A percentile compares a stretch with the other conserved stretches of the same genome.
Evolutionary conservation across 2,329 filamentous ascomycete genomes (phyloP).

Genomic region (Aspergillus sp.): DNA sequence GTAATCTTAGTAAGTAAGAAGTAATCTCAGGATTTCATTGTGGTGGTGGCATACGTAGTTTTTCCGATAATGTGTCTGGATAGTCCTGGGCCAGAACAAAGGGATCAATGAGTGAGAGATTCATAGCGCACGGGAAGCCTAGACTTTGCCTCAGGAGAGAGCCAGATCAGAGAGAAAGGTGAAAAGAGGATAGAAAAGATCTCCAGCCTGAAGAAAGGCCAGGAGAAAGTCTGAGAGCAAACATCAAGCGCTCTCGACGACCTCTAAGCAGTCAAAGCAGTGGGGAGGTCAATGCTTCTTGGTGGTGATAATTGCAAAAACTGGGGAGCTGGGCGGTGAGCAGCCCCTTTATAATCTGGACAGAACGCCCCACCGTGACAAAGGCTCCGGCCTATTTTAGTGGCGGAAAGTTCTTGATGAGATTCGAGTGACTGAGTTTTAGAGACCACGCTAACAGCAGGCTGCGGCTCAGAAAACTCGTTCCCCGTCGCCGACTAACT

Average conservation of each 20-base stretch:
- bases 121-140: slow-evolving; percentile 56
- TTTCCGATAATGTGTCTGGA: slow-evolving; percentile 85
- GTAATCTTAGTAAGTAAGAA: slow-evolving; percentile 21
- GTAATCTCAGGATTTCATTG: neutral
- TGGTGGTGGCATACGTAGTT: slow-evolving; percentile 65
- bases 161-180: slow-evolving; percentile 5
- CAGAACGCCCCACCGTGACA: neutral
- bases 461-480: slow-evolving; percentile 45
- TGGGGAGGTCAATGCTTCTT: slow-evolving; percentile 9
- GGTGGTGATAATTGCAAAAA: slow-evolving; percentile 17
- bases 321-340: slow-evolving; percentile 29
- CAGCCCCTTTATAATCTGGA: slow-evolving; percentile 24
- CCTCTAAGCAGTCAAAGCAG: slow-evolving; percentile 16
- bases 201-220: slow-evolving; percentile 34
- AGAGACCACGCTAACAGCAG: slow-evolving; percentile 30
- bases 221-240: slow-evolving; percentile 26
- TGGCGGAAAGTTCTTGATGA: slow-evolving; percentile 7
- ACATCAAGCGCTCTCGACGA: slow-evolving; percentile 30
- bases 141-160: neutral
- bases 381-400: neutral
- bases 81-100: slow-evolving; percentile 79
- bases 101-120: slow-evolving; percentile 72
- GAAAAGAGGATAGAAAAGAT: slow-evolving; percentile 10
- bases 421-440: slow-evolving; percentile 22
- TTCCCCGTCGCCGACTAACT: slow-evolving; percentile 44